Conservation (phyloP, 768 basidiomycete genomes). For the Naematelia aurantialba region DNA sequence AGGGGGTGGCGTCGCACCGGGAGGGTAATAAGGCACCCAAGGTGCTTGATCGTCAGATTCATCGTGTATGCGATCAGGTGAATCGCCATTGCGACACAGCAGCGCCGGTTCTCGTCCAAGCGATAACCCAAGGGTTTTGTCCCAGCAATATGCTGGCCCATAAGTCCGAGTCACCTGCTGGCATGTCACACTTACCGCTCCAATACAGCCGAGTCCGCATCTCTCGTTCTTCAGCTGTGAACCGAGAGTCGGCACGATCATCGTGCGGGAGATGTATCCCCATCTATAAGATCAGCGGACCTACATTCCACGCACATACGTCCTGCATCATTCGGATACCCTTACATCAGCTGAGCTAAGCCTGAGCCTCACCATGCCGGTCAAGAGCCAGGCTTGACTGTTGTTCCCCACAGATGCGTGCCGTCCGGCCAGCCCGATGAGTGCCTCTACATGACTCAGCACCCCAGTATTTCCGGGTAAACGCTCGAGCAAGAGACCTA, state of each 20-base stretch:
- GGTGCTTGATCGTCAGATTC: background rate
- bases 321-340: background rate
- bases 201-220: background rate
- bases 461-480: background rate
- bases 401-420: constrained; percentile 7
- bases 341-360: background rate
- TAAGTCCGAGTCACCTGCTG: background rate
- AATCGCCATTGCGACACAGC: background rate
- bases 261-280: background rate
- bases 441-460: background rate
- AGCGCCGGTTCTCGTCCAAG: background rate
- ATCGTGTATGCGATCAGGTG: background rate
- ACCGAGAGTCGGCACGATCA: background rate
- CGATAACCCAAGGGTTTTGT: background rate
- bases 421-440: background rate
- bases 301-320: background rate
- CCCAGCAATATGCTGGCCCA: background rate
- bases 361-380: constrained; percentile 6
- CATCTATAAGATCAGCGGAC: background rate
- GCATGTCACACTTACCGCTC: background rate
- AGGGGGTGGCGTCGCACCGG: background rate
- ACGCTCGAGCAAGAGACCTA: background rate
- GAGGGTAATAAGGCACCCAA: background rate
- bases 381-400: constrained; percentile 6
- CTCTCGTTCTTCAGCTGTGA: background rate